These are phyloP conservation scores for Eutrema salsugineum DNA, from an alignment of 441 rosid genomes.

Conservation along the genomic window DNA sequence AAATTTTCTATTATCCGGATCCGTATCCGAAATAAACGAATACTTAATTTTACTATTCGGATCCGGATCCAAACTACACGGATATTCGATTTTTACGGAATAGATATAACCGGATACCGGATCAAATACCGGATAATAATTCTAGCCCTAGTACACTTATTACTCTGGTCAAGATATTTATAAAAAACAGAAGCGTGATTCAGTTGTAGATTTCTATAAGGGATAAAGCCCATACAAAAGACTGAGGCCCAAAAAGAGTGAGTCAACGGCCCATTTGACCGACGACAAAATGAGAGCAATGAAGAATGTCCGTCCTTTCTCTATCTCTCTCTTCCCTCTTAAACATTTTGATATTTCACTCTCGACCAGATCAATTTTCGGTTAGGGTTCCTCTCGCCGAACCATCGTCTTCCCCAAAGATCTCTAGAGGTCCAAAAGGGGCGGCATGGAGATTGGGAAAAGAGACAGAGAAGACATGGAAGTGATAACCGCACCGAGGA, in stretches of 20 bases:
- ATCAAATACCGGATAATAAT: too few relatives aligned
- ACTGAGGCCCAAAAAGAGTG: background rate
- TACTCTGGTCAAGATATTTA: too few relatives aligned
- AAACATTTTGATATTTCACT: conserved; percentile 6
- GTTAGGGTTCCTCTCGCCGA: conserved; percentile 27
- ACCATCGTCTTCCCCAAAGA: background rate
- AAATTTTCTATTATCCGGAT: too few relatives aligned
- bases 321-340: conserved; percentile 20
- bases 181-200: too few relatives aligned
- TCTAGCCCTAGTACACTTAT: too few relatives aligned
- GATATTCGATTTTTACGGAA: too few relatives aligned
- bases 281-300: background rate
- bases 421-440: background rate
- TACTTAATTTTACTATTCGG: too few relatives aligned
- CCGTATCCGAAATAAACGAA: too few relatives aligned
- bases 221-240: background rate
- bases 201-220: too few relatives aligned
- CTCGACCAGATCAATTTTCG: background rate
- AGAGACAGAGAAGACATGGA: conserved; percentile 28
- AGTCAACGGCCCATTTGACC: conserved; percentile 19
- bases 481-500: conserved; percentile 37
- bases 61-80: too few relatives aligned
- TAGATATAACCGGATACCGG: too few relatives aligned
- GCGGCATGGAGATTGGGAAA: conserved; percentile 29
- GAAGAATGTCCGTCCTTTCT: background rate